Evolutionary conservation across 202 grass and related monocot species (phyloP), one percentile per base, ranked within the genome.

Genomic region (Panicum hallii): DNA sequence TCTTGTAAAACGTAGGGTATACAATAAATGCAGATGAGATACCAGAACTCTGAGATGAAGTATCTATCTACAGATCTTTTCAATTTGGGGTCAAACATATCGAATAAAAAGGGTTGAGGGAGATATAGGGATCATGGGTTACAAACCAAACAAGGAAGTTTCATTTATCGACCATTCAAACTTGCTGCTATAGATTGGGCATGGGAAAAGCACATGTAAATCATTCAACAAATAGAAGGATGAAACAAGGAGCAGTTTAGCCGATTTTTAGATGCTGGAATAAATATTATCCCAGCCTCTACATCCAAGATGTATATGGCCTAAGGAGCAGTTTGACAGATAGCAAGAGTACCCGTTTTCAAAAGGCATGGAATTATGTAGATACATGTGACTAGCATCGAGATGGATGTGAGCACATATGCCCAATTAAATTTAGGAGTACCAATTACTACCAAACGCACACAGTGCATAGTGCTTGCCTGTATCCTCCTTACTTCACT

Each of bases 401-500:
- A 73, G 45, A 84, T 40, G 45, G 74, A 10, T 36, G 32, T 28
- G 49, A 61, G 26, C 23, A 67, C 36, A 79, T n/a, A 85, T 66
- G 48, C 13, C 20, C 54, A 6, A 55, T 74, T 17, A 69, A 76
- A 36, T 58, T 20, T 55, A n/a, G 17, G 19, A 9, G 54, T 56
- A 47, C 17, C 65, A 56, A 69, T 46, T 71, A 67, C 41, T 71
- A 71, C 22, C 45, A 32, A 72, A 72, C 7, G 28, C 8, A 48
- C 78, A 16, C n/a, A 72, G n/a, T 57, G 63, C 55, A 82, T 58
- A 64, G 6, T 71, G 28, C 43, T 64, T 34, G 6, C 45, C 17
- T 8, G 38, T 16, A 72, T 57, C 10, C n/a, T 72, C 28, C 46
- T 55, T 73, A 60, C 9, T 74, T 73, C 63, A 68, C 16, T 79